A percentile compares a stretch with the other conserved stretches of the same genome.
These are phyloP conservation scores for Fusarium sp. DNA, from an alignment of 2,329 filamentous ascomycete genomes.

Conservation along the genomic window DNA sequence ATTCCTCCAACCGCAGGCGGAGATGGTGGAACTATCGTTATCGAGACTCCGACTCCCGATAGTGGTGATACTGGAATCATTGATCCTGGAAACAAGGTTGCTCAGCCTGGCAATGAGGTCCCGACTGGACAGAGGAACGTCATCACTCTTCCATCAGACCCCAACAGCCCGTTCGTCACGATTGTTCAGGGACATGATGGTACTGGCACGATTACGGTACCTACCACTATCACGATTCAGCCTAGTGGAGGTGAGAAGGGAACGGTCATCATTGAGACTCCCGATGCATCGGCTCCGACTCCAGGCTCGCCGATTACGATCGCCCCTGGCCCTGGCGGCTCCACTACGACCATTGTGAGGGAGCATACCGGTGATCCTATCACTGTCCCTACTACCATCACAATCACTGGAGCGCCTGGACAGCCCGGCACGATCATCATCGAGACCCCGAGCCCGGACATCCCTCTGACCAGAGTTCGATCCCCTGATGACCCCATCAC, in stretches of 20 bases:
- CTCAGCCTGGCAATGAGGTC: conserved; percentile 8
- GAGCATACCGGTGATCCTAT: conserved; percentile 13
- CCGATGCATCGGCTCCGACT: conserved; percentile 4
- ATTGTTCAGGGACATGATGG: conserved; percentile 16
- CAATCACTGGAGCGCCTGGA: neutral
- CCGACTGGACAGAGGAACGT: conserved; percentile 8
- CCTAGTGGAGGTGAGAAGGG: conserved; percentile 10
- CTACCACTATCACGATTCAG: conserved; percentile 28
- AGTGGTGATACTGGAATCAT: neutral
- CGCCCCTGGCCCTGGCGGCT: conserved; percentile 18
- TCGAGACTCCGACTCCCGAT: conserved; percentile 22
- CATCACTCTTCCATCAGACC: conserved; percentile 30
- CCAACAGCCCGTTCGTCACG: conserved; percentile 27
- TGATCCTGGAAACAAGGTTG: neutral
- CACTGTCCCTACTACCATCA: neutral
- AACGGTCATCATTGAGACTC: conserved; percentile 32
- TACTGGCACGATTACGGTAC: conserved; percentile 14
- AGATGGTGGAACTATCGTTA: conserved; percentile 28
- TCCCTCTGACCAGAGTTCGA: conserved; percentile 8
- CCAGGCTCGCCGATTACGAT: conserved; percentile 21
- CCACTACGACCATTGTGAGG: conserved; percentile 18
- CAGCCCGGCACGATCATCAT: neutral
- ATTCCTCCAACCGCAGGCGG: conserved; percentile 18
- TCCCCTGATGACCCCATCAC: conserved; percentile 18
- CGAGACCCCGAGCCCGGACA: neutral